These are phyloP conservation scores for Turritis glabra DNA, from an alignment of 345 rosid genomes.

Conservation along the genomic window DNA sequence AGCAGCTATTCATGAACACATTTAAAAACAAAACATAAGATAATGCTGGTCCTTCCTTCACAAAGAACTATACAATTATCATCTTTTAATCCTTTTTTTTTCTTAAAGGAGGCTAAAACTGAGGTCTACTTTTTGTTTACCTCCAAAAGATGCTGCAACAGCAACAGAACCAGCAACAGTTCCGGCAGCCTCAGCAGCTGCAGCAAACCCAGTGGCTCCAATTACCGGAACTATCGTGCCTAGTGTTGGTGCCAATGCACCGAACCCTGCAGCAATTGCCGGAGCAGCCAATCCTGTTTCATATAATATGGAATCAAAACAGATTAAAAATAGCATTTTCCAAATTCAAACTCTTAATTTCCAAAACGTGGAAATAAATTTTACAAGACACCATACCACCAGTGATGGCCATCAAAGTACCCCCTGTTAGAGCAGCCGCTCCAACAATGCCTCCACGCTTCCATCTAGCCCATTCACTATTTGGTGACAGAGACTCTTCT, in stretches of 20 bases:
- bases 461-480: slow-evolving; percentile 71
- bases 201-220: slow-evolving; percentile 98
- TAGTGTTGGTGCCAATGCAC: slow-evolving; percentile 90
- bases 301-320: neutral
- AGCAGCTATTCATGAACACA: slow-evolving; percentile 59
- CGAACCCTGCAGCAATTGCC: slow-evolving; percentile 95
- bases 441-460: slow-evolving; percentile 97
- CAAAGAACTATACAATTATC: neutral
- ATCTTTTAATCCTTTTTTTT: neutral
- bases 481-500: slow-evolving; percentile 50
- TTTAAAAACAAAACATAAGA: neutral
- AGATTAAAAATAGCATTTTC: neutral
- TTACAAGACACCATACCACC: slow-evolving; percentile 58
- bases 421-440: slow-evolving; percentile 96
- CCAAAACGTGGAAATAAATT: neutral
- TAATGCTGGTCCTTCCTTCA: neutral
- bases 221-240: slow-evolving; percentile 89
- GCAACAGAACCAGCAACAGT: slow-evolving; percentile 95
- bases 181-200: slow-evolving; percentile 97
- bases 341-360: neutral
- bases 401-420: slow-evolving; percentile 90
- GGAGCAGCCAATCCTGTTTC: slow-evolving; percentile 94
- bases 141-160: slow-evolving; percentile 99
- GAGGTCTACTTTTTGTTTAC: slow-evolving; percentile 39
- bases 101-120: neutral